Base-by-base conservation (phyloP, 441 rosid genomes). In the California macrophylla region DNA sequence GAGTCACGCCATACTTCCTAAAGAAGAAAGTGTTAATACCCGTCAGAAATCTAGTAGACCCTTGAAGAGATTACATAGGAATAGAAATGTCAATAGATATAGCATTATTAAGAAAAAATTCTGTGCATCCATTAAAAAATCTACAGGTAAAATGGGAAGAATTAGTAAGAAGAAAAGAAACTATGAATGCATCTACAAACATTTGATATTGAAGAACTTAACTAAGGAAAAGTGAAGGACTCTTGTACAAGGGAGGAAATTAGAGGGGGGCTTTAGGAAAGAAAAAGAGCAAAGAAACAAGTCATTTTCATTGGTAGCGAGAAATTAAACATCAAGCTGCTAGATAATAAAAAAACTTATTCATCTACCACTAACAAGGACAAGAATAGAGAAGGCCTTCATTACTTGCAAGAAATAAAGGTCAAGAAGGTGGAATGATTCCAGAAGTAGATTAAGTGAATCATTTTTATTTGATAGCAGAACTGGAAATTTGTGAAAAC, bases 1-100 rank as follows among this genome's bases (percentile, higher is more conserved):
- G 82, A 78, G 50, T 81, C 83, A 72, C 71, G 74, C 71, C 64
- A 68, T 72, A 82, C 20, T 62, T 78, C 77, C 87, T 83, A 66
- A 79, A 70, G 52, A 58, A 58, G 71, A 74, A 75, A 72, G 21
- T 70, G 63, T 40, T 28, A 78, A 69, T 52, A 63, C 36, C 21
- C 29, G 76, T 78, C 67, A 75, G 45, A 58, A 71, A 73, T 30
- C 13, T 45, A 54, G 25, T 20, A 9, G 61, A 20, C 29, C 23
- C n/a, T n/a, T 12, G 40, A 67, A 65, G 4, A 38, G 20, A 21
- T 15, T 2, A 65, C 38, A n/a, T 67, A 69, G 66, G 34, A 32
- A 25, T 2, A 63, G 29, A 62, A 5, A 23, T 54, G 36, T 21
- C 30, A 13, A 16, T 8, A 9, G 21, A 7, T 18, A 50, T 52